A percentile compares a stretch with the other conserved stretches of the same genome.
Conservation (phyloP, 768 basidiomycete genomes). For the Lactarius trivialis region DNA sequence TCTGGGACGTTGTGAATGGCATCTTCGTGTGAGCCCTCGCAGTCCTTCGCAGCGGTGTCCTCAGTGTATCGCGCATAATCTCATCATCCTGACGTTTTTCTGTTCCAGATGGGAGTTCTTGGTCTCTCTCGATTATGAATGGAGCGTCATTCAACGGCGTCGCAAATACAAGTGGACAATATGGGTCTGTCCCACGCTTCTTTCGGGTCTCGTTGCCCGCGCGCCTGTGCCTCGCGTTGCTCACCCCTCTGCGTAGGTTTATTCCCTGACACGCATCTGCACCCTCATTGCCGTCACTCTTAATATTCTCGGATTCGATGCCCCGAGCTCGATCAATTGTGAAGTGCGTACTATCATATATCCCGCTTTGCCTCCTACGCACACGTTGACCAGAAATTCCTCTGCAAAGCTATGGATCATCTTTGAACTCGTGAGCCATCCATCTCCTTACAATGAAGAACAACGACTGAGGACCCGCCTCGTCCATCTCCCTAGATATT, state of each 20-base stretch:
- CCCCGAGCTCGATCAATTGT: slow-evolving; percentile 1
- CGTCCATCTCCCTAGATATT: neutral
- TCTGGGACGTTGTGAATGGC: slow-evolving; percentile 6
- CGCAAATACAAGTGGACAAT: slow-evolving; percentile 10
- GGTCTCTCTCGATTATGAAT: neutral
- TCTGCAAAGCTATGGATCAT: neutral
- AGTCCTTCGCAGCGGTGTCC: too few relatives aligned
- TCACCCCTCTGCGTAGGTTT: neutral
- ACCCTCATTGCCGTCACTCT: neutral
- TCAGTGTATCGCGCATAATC: too few relatives aligned
- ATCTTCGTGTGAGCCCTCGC: slow-evolving; percentile 1
- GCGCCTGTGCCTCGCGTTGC: neutral
- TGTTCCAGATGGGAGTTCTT: neutral
- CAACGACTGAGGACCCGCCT: neutral
- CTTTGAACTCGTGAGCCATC: neutral
- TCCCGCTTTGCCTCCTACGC: neutral
- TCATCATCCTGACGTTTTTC: neutral
- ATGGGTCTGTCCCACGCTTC: slow-evolving; percentile 1
- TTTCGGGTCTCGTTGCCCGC: neutral
- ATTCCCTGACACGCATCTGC: slow-evolving; percentile 8
- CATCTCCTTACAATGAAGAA: neutral
- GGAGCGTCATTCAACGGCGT: neutral
- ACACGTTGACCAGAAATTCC: neutral
- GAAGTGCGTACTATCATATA: neutral
- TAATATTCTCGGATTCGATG: neutral